Evolutionary conservation across 2,329 filamentous ascomycete genomes (phyloP).

Genomic region (Colletotrichum theobromicola): DNA sequence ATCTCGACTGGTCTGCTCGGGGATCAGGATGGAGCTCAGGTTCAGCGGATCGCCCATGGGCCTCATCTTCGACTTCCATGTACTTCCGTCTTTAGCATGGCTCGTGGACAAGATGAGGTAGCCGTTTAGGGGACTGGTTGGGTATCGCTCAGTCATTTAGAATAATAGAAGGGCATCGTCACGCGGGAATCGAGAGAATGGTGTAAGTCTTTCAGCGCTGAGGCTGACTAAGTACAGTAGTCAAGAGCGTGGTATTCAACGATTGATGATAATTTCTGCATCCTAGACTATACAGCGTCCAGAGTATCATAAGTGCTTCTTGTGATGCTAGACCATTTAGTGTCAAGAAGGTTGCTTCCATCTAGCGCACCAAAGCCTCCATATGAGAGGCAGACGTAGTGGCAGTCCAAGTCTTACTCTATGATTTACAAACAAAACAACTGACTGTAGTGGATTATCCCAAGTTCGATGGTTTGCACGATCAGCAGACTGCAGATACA

Average conservation of each 20-base stretch:
- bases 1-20: neutral
- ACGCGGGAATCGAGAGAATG: neutral
- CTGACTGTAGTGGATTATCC: no score
- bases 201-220: neutral
- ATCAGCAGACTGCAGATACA: neutral
- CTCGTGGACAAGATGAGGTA: neutral
- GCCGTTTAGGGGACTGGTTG: neutral
- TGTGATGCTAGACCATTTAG: neutral
- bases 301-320: no score
- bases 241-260: neutral
- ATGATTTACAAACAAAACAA: neutral
- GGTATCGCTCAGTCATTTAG: neutral
- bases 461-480: no score
- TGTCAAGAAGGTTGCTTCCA: neutral
- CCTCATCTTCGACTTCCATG: neutral
- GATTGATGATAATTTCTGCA: no score
- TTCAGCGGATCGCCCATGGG: neutral
- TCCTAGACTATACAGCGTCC: no score
- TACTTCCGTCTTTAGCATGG: neutral
- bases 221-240: neutral
- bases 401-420: neutral
- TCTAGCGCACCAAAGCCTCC: neutral
- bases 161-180: neutral
- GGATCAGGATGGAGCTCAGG: neutral
- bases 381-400: neutral